Conservation (phyloP, 805 yeast species). For the Priceomyces melissophilus region DNA sequence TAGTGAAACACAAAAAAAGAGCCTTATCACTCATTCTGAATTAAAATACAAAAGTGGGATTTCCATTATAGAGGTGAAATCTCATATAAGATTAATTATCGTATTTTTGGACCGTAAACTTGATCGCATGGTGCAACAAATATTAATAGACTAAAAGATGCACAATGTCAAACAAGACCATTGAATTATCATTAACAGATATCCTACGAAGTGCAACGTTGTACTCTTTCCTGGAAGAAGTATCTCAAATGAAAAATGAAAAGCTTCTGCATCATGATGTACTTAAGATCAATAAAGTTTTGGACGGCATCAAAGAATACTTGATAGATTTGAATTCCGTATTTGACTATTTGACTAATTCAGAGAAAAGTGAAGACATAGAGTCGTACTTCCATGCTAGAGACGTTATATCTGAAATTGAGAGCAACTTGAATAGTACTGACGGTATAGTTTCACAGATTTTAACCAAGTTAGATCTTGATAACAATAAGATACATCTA, state of each 20-base stretch:
- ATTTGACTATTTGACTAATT: conserved; percentile 9
- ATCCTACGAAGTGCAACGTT: conserved; percentile 15
- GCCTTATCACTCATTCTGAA: no score
- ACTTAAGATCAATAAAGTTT: conserved; percentile 23
- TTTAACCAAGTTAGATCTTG: conserved; percentile 6
- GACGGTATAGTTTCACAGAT: conserved; percentile 24
- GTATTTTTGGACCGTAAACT: no score
- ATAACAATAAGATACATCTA: conserved; percentile 2
- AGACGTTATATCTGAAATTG: conserved; percentile 15
- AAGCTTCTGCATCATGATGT: conserved; percentile 20
- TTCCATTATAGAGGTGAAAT: no score
- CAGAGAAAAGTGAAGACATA: conserved; percentile 8
- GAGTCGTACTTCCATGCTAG: conserved; percentile 27
- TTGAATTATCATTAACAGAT: conserved; percentile 11
- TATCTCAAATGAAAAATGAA: conserved; percentile 12
- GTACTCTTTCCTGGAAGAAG: conserved; percentile 21
- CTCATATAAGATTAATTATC: no score
- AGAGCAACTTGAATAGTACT: conserved; percentile 17
- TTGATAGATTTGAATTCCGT: conserved; percentile 17
- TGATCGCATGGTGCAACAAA: no score
- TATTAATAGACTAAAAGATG: conserved; percentile 2
- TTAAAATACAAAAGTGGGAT: no score
- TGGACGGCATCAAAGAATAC: conserved; percentile 26
- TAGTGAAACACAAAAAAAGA: background rate
- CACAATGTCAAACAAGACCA: conserved; percentile 5